Base-by-base conservation (phyloP, 2,329 filamentous ascomycete genomes). In the Claviceps sorghi region DNA sequence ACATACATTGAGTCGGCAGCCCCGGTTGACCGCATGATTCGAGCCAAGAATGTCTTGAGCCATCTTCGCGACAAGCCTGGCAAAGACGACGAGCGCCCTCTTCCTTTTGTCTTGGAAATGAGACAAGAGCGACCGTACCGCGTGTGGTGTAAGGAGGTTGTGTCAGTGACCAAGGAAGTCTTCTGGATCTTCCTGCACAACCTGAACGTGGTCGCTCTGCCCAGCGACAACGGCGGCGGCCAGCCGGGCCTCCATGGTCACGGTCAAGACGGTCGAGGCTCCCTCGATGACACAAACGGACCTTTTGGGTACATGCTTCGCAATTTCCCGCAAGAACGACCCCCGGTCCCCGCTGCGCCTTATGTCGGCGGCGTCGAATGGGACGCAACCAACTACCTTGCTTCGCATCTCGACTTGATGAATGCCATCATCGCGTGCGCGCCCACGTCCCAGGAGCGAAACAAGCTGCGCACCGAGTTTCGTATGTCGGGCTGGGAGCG, bases 171-270 rank as follows among this genome's bases (percentile, higher is more conserved):
- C 43, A 96, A 96, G 67, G 91, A 98, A 66, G 91, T 97, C 30
- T 98, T 98, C 65, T 98, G 91, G 91, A 97, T 97, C 64, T 98
- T 97, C 71, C 76, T 97, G 51, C 91, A 97, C 68, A 86, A 95
- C 59, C 75, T 95, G 53, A 97, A 97, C 61, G 83, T 96, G 46
- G 78, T 97, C 40, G 77, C 88, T 22, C 67, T 86, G 36, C 79
- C 83, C 1, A 62, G 69, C 36, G 71, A 73, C 45, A 67, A 68
- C 59, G 46, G 26, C 59, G 46, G 50, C 13, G 41, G 50, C 15
- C 58, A 55, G 56, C 61, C 26, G 10, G 55, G 47, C 52, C 5
- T 59, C 26, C 59, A 41, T 44, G 54, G 52, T 7, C 47, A 36
- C 26, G 30, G 9, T 4, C 42, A 30, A 11, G 45, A 29, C 29